Evolutionary conservation across 2,329 filamentous ascomycete species (phyloP).

Genomic region (Helicocarpus griseus): DNA sequence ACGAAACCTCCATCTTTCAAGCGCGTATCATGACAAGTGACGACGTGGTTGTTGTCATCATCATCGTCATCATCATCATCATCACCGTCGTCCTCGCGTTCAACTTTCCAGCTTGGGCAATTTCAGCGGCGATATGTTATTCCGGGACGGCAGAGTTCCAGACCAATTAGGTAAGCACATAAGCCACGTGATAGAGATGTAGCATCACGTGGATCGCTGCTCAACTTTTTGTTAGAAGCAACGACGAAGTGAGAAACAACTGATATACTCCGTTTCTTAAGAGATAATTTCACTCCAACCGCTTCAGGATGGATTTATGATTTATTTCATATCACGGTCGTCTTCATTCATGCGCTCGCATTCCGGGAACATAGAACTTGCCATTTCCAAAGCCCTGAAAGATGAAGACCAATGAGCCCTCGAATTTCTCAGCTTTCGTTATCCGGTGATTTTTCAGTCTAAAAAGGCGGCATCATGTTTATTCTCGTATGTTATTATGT

Average conservation of each 20-base stretch:
- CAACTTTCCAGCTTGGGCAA: background rate
- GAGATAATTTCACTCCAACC: no score
- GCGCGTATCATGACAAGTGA: background rate
- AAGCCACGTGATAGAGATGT: background rate
- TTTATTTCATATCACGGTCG: background rate
- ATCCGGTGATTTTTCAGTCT: constrained; percentile 1
- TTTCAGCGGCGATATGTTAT: background rate
- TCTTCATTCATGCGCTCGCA: background rate
- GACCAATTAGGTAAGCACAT: background rate
- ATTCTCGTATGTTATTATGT: constrained; percentile 43
- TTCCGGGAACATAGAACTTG: background rate
- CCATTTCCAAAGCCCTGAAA: background rate
- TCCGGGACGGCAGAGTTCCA: no score
- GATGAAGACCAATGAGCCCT: background rate
- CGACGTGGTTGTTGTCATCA: background rate
- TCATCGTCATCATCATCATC: no score
- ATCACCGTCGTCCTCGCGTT: background rate
- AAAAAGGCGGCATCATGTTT: constrained; percentile 33
- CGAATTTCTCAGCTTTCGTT: background rate
- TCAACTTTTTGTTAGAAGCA: background rate
- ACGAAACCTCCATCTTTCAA: background rate
- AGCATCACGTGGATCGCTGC: background rate
- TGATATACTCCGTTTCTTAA: no score
- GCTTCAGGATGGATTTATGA: background rate
- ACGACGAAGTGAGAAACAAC: no score